Base-by-base conservation (phyloP, 1,284 basidiomycete species). In the Neotropicomus parvogracilis region DNA sequence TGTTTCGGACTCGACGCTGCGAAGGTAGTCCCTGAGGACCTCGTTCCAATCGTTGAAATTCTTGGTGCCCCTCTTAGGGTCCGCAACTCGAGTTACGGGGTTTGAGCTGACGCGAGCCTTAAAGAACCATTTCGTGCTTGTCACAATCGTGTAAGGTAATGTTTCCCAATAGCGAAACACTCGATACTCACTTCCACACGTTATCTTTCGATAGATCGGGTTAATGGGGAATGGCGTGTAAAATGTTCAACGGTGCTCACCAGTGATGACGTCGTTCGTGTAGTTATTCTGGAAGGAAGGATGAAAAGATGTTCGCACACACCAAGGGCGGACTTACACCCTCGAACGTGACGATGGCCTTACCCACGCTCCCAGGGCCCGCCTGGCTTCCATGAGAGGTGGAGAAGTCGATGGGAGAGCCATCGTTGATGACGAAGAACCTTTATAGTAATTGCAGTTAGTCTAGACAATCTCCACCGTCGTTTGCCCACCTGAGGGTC, bases 371-470 rank as follows among this genome's bases (percentile, higher is more conserved):
- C 9, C 6, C 5, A 11, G 28, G 11, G 16, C 35, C 36, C 11
- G 14, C 44, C 2, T 10, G 4, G 13, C 29, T 46, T 24, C 44
- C 44, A 27, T n/a, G 36, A 16, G 44, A 45, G 29, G 39, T 33
- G 6, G 44, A 46, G 11, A 46, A 46, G 21, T 31, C 36, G n/a
- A 46, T 39, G 6, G 44, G 36, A 33, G 44, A 46, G 17, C 44
- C 44, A 9, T 46, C 44, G 9, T 46, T 46, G 21, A 39, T 14
- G 16, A 46, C 44, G 10, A 32, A 46, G n/a, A 46, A 46, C 14
- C 44, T 40, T 13, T 16, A 26, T 34, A n/a, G 12, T 6, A 5
- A 10, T 20, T 7, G 8, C 5, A 5, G 16, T 32, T 21, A 21
- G 8, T 3, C 1, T 21, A 6, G 14, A n/a, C 14, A 16, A 21